Percentiles rank a stretch among this genome's conserved stretches.
Evolutionary conservation across 2,329 filamentous ascomycete species (phyloP).

Genomic region (Zasmidium citrigriseum): DNA sequence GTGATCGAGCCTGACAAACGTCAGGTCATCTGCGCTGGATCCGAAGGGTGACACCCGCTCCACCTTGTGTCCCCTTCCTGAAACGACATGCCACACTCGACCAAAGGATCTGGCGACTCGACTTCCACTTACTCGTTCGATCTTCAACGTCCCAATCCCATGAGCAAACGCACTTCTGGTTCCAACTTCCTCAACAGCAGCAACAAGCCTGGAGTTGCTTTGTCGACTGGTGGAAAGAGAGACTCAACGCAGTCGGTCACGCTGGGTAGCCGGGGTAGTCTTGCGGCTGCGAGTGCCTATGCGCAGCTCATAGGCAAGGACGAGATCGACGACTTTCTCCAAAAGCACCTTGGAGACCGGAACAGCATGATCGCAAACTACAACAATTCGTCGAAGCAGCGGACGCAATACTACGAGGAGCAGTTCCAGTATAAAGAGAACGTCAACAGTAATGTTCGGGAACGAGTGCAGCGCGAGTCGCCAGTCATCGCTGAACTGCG

Average conservation of each 20-base stretch:
- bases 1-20: constrained; percentile 12
- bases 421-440: constrained; percentile 36
- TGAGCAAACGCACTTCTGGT: not conserved
- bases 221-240: constrained; percentile 1
- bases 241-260: not conserved
- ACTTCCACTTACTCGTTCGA: constrained; percentile 13
- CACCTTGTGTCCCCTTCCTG: constrained; percentile 6
- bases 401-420: constrained; percentile 38
- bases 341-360: constrained; percentile 21
- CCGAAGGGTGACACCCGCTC: constrained; percentile 14
- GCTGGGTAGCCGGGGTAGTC: constrained; percentile 14
- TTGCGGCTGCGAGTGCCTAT: constrained; percentile 13
- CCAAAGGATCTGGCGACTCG: constrained; percentile 14
- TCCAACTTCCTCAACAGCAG: constrained; percentile 3
- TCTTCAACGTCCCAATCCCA: not conserved
- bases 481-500: constrained; percentile 50
- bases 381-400: constrained; percentile 32
- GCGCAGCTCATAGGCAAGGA: constrained; percentile 10
- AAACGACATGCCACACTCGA: constrained; percentile 22
- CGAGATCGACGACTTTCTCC: constrained; percentile 18
- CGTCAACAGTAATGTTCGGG: constrained; percentile 32
- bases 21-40: constrained; percentile 2
- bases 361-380: constrained; percentile 24
- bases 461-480: constrained; percentile 46
- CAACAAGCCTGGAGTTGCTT: constrained; percentile 6